These are phyloP conservation scores for Aspergillus novofumigatus DNA, from an alignment of 2,329 filamentous ascomycete genomes.

Conservation along the genomic window DNA sequence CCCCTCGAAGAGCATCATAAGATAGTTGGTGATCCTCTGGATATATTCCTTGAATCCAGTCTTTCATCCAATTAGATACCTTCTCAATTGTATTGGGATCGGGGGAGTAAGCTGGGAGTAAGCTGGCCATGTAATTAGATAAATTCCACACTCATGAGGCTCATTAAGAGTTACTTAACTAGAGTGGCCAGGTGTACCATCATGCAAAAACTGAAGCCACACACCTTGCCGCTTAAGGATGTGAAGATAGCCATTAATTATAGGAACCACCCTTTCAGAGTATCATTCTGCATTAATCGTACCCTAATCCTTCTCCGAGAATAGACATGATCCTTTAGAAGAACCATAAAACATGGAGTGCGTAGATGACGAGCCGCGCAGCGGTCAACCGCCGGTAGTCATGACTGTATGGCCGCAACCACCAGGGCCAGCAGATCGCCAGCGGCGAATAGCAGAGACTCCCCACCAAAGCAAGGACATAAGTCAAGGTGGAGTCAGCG, in stretches of 20 bases:
- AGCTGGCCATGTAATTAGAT: not conserved
- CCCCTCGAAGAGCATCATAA: constrained; percentile 2
- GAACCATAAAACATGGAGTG: constrained; percentile 3
- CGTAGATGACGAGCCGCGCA: too few relatives aligned
- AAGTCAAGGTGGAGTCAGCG: too few relatives aligned
- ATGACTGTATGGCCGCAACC: too few relatives aligned
- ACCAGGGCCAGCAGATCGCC: too few relatives aligned
- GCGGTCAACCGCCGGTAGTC: too few relatives aligned
- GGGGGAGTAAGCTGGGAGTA: constrained; percentile 7
- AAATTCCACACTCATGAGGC: not conserved
- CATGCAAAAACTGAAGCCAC: not conserved
- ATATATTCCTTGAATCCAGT: constrained; percentile 4
- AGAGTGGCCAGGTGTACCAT: not conserved
- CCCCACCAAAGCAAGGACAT: too few relatives aligned
- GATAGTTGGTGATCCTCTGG: not conserved
- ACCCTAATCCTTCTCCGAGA: constrained; percentile 3
- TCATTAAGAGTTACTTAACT: not conserved
- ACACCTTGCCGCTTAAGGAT: not conserved
- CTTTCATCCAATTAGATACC: constrained; percentile 9
- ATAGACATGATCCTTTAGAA: not conserved
- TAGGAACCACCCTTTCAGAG: not conserved
- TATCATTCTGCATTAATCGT: not conserved
- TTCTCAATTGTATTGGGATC: constrained; percentile 9
- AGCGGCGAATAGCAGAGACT: too few relatives aligned
- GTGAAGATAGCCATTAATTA: not conserved